Evolutionary conservation across 768 basidiomycete species (phyloP), one percentile per base, ranked within the genome.

Genomic region (Xerocomus potaroensis): DNA sequence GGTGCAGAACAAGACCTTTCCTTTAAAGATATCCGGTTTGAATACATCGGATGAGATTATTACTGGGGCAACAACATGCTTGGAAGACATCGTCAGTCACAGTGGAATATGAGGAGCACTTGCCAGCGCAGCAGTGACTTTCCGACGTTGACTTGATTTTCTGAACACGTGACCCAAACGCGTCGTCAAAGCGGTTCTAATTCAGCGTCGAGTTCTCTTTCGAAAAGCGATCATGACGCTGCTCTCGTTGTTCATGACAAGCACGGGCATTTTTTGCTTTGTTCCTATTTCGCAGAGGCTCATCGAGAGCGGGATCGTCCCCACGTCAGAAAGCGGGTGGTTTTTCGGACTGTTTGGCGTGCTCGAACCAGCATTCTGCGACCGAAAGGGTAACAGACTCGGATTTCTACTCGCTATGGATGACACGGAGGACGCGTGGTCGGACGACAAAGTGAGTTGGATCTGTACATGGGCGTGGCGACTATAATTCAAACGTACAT

Each of bases 1-100:
- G 0, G 92, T 95, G 69, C 87, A 91, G 68, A 91, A 88, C 4
- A 90, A 71, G 18, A 94, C 90, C 63, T 94, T 96, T 50, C 87
- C 91, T 52, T 83, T 80, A 80, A 95, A 95, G 24, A 97, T 75
- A 53, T 88, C 84, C 2, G 70, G 60, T 55, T 80, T 83, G 76
- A 95, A 97, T 45, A 87, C 70, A 33, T 76, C 58, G 0, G 73
- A 76, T 1, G 86, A 87, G 49, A 72, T 69, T 23, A 70, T 69
- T 16, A 75, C 60, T 1, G 83, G 76, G 21, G 71, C 67, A 22
- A 75, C 64, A 42, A 76, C 66, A 19, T 63, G 59, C 49, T 56
- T 47, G 12, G 73, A 61, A 8, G 78, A 55, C 79, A 78, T 61
- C 2, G 26, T 34, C 30, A 15, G 23, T 22, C 15, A 8, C 18